Percentiles rank a stretch among this genome's conserved stretches.
phyloP scores from a whole-genome alignment of 148 eudicot species.

The Chenopodium quinoa region DNA sequence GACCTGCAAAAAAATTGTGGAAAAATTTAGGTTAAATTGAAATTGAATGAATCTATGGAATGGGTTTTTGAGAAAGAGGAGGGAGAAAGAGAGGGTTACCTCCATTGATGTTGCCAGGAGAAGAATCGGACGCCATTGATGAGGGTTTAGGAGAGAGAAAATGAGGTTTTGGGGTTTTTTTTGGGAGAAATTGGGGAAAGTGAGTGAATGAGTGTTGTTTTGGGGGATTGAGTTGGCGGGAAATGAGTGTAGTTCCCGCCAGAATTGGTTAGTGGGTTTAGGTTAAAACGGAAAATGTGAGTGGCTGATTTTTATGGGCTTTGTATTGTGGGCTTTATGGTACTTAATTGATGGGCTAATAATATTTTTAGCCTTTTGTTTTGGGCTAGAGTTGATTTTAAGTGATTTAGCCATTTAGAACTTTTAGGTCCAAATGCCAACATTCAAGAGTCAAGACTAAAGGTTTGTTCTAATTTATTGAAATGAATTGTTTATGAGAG shows the following conservation, averaged over 20 bases:
- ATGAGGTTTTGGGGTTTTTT: not conserved
- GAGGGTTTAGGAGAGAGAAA: constrained; percentile 23
- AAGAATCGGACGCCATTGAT: constrained; percentile 74
- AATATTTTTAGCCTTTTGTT: too few relatives aligned
- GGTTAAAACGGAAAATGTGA: not conserved
- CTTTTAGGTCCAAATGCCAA: too few relatives aligned
- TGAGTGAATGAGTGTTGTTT: not conserved
- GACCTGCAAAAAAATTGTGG: constrained; percentile 35
- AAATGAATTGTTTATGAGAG: too few relatives aligned
- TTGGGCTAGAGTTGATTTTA: too few relatives aligned
- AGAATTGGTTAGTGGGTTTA: not conserved
- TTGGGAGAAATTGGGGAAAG: not conserved
- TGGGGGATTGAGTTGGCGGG: constrained; percentile 34
- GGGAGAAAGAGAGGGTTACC: not conserved
- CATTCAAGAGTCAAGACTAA: too few relatives aligned
- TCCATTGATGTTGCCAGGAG: constrained; percentile 41
- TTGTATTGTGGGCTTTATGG: not conserved
- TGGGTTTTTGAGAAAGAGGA: not conserved
- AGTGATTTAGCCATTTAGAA: too few relatives aligned
- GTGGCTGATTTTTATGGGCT: not conserved
- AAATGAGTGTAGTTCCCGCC: constrained; percentile 31
- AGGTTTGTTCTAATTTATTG: too few relatives aligned
- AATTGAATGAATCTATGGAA: not conserved
- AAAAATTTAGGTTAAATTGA: not conserved
- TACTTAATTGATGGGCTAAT: not conserved